A percentile compares a stretch with the other conserved stretches of the same genome.
These are phyloP conservation scores for Clarireedia monteithiana DNA, from an alignment of 2,329 filamentous ascomycete species.

Conservation along the genomic window DNA sequence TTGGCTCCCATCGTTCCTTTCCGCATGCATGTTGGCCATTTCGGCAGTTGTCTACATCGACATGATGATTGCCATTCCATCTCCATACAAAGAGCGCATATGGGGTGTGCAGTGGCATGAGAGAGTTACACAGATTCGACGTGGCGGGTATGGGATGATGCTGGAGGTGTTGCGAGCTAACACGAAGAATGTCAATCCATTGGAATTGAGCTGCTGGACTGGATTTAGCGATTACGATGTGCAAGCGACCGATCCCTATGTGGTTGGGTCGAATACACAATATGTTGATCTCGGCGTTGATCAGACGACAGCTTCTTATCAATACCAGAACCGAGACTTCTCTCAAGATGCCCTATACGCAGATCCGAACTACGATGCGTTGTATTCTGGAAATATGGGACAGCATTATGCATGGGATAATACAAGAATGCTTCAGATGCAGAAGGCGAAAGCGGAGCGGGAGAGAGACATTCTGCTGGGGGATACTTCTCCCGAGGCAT, in stretches of 20 bases:
- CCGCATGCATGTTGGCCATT: constrained; percentile 8
- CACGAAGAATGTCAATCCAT: constrained; percentile 12
- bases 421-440: background rate
- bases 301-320: background rate
- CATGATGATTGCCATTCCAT: constrained; percentile 11
- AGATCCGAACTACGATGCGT: background rate
- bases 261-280: background rate
- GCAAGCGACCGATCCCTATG: background rate
- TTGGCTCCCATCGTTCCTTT: constrained; percentile 16
- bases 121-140: constrained; percentile 8
- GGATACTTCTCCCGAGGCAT: constrained; percentile 10
- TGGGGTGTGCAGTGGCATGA: constrained; percentile 13
- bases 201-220: constrained; percentile 11
- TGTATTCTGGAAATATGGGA: background rate
- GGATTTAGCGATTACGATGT: background rate
- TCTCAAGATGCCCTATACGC: background rate
- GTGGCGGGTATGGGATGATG: constrained; percentile 17
- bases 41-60: constrained; percentile 13
- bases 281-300: background rate
- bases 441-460: background rate
- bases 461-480: constrained; percentile 13
- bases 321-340: background rate
- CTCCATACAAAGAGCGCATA: constrained; percentile 14
- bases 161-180: constrained; percentile 10
- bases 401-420: background rate